Percentiles rank a stretch among this genome's conserved stretches.
phyloP scores from a whole-genome alignment of 257 asterid species.

The Lantana camara region DNA sequence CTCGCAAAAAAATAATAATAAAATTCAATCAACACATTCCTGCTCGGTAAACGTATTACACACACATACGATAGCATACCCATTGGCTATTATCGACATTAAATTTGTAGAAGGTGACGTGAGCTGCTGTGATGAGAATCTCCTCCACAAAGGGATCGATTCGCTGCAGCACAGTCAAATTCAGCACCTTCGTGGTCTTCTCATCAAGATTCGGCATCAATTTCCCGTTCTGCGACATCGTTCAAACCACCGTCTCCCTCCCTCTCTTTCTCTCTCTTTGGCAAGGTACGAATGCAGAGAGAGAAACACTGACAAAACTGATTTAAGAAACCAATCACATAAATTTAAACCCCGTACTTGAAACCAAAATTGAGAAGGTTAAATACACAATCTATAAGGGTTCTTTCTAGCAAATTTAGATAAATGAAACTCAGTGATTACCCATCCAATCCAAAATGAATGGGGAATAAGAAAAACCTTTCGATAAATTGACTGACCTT shows the following conservation, averaged over 20 bases:
- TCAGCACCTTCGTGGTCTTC: constrained; percentile 78
- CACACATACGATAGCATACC: constrained; percentile 45
- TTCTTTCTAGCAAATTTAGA: no score
- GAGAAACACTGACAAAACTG: no score
- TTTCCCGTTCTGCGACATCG: constrained; percentile 61
- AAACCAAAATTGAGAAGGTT: no score
- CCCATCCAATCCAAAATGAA: no score
- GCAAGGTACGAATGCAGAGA: constrained; percentile 24
- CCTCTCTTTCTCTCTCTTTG: constrained; percentile 31
- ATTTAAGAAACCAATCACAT: no score
- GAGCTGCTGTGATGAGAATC: constrained; percentile 92
- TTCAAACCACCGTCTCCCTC: constrained; percentile 15
- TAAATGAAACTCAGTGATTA: no score
- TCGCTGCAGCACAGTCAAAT: constrained; percentile 87
- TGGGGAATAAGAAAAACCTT: no score
- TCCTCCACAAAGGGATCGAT: constrained; percentile 90
- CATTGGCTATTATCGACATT: constrained; percentile 79
- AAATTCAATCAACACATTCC: constrained; percentile 10
- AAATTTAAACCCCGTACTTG: no score
- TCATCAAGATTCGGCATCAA: constrained; percentile 93
- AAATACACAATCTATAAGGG: no score
- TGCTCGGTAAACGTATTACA: neutral
- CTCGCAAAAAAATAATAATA: neutral
- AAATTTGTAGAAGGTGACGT: constrained; percentile 93
- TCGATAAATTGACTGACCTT: no score